These are phyloP conservation scores for Physcomitrellopsis africana DNA, from an alignment of 225 moss, liverwort and hornwort species.

Conservation along the genomic window DNA sequence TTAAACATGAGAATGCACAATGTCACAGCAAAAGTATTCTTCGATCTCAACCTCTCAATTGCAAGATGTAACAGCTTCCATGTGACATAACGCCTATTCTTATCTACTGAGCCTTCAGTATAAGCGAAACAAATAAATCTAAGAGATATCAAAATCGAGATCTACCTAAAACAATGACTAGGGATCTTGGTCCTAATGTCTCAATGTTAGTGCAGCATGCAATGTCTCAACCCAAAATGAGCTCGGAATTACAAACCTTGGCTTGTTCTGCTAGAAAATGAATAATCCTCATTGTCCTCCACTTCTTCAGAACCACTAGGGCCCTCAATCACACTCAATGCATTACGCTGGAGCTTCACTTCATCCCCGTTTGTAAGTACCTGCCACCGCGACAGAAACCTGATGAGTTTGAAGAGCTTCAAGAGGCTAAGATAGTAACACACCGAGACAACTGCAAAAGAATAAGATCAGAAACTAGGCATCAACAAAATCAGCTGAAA, in stretches of 20 bases:
- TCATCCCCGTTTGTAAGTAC: slow-evolving; percentile 41
- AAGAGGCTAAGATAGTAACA: neutral
- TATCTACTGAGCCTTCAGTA: too few species aligned
- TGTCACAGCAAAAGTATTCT: too few species aligned
- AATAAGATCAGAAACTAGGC: neutral
- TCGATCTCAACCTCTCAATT: too few species aligned
- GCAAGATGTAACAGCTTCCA: too few species aligned
- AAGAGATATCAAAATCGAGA: too few species aligned
- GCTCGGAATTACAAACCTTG: slow-evolving; percentile 25
- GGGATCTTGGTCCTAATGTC: too few species aligned
- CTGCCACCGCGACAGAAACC: slow-evolving; percentile 11
- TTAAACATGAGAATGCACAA: too few species aligned
- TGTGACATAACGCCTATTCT: too few species aligned
- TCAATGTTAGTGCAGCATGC: neutral
- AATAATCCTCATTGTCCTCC: slow-evolving; percentile 39
- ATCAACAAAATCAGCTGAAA: neutral
- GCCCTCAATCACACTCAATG: slow-evolving; percentile 40
- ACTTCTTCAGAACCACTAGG: slow-evolving; percentile 35
- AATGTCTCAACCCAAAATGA: neutral
- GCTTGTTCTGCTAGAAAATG: slow-evolving; percentile 38
- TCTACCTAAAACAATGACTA: too few species aligned
- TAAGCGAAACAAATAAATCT: too few species aligned
- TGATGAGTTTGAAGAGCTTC: neutral
- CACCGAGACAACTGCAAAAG: neutral
- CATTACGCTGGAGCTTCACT: slow-evolving; percentile 46